These are phyloP conservation scores for Auricularia cornea DNA, from an alignment of 768 basidiomycete species.

Conservation along the genomic window DNA sequence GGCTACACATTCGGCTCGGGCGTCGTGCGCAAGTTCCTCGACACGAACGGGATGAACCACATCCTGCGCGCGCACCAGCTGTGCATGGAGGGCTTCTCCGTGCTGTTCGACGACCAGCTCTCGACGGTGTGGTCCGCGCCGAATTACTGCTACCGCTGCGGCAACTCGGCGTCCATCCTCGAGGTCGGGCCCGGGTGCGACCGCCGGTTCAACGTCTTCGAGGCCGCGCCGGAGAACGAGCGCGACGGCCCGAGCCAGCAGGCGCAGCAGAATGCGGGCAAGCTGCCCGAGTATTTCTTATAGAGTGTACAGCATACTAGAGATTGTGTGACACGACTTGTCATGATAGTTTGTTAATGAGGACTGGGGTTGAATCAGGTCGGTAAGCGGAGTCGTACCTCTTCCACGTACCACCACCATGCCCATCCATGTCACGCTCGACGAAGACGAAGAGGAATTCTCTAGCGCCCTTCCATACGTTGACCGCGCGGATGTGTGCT, in stretches of 20 bases:
- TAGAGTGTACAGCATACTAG: slow-evolving; percentile 14
- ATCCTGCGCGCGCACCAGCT: slow-evolving; percentile 97
- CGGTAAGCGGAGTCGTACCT: no score
- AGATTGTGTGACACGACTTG: neutral
- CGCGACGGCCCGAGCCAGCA: slow-evolving; percentile 81
- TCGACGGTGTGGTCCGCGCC: slow-evolving; percentile 99
- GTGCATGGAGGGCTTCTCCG: slow-evolving; percentile 99
- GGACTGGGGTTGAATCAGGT: no score
- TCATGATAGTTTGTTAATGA: no score
- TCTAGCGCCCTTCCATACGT: no score
- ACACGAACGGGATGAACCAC: slow-evolving; percentile 93
- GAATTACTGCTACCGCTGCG: slow-evolving; percentile 98
- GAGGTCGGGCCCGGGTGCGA: slow-evolving; percentile 86
- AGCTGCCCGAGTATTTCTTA: slow-evolving; percentile 80
- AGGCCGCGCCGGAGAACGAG: slow-evolving; percentile 97
- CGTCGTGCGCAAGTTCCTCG: slow-evolving; percentile 95
- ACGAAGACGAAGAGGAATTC: no score
- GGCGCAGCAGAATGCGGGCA: slow-evolving; percentile 53
- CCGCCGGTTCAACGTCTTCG: slow-evolving; percentile 92
- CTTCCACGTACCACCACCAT: no score
- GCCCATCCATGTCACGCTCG: no score
- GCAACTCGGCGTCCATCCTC: slow-evolving; percentile 92
- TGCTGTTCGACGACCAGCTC: slow-evolving; percentile 90
- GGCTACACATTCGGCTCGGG: slow-evolving; percentile 98
- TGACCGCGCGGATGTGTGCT: no score